Conservation (phyloP, 106 monocot species). For the Dendrobium huoshanense region DNA sequence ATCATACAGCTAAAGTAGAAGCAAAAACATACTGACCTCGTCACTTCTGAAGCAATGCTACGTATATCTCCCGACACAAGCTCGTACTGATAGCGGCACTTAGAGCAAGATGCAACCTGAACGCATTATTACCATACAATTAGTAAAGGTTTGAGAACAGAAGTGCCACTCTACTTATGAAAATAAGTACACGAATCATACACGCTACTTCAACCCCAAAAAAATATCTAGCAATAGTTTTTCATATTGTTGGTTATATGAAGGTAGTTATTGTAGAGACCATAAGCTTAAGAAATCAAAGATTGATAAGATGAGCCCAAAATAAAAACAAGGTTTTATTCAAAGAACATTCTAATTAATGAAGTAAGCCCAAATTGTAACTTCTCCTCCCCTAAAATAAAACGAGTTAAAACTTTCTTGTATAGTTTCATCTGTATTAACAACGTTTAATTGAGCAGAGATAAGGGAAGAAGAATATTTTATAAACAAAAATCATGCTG, state of each 20-base stretch:
- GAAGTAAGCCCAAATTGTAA: not conserved
- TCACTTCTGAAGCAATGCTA: conserved; percentile 84
- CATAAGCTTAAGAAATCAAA: not conserved
- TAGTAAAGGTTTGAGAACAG: not conserved
- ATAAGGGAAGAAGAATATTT: not conserved
- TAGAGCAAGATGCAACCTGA: conserved; percentile 83
- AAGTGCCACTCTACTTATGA: not conserved
- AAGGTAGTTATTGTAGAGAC: not conserved
- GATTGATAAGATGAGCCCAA: not conserved
- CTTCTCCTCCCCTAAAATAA: not conserved
- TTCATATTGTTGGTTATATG: not conserved
- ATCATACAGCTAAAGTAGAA: not conserved
- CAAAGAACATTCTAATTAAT: not conserved
- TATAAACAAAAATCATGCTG: not conserved
- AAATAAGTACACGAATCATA: not conserved
- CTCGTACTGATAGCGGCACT: conserved; percentile 92
- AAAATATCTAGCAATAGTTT: not conserved
- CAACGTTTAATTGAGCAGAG: not conserved
- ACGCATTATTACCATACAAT: not conserved
- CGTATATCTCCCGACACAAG: conserved; percentile 83
- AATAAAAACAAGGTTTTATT: not conserved
- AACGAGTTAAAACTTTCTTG: not conserved
- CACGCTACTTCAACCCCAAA: not conserved
- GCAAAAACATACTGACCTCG: conserved; percentile 50
- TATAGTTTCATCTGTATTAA: not conserved